These are phyloP conservation scores for Pseudocercospora musae DNA, from an alignment of 2,329 filamentous ascomycete species.

Conservation along the genomic window DNA sequence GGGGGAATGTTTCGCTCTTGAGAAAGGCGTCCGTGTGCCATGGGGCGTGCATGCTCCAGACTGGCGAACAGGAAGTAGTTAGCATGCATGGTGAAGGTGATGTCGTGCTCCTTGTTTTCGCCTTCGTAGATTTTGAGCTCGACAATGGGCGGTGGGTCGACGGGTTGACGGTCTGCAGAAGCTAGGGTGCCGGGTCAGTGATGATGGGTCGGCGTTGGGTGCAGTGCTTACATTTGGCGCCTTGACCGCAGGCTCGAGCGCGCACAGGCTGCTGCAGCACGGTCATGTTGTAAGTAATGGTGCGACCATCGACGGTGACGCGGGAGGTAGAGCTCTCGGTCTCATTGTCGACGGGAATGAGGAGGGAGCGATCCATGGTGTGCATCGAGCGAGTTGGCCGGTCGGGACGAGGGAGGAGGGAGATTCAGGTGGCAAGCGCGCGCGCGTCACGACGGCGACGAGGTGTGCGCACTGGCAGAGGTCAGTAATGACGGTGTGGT, in stretches of 20 bases:
- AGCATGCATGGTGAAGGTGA: slow-evolving; percentile 88
- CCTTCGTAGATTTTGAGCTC: slow-evolving; percentile 84
- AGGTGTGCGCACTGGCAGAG: not conserved
- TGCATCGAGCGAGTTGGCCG: slow-evolving; percentile 25
- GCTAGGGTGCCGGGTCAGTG: slow-evolving; percentile 47
- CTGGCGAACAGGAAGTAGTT: slow-evolving; percentile 98
- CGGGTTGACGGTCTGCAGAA: slow-evolving; percentile 82
- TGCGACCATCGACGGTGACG: slow-evolving; percentile 70
- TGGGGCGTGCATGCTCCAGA: slow-evolving; percentile 77
- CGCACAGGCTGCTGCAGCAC: slow-evolving; percentile 94
- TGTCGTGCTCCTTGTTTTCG: slow-evolving; percentile 47
- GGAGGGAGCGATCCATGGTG: slow-evolving; percentile 15
- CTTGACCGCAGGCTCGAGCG: slow-evolving; percentile 90
- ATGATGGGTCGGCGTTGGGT: not conserved
- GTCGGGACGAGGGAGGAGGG: not conserved
- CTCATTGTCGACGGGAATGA: slow-evolving; percentile 56
- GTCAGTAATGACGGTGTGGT: slow-evolving; percentile 4
- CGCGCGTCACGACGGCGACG: not conserved
- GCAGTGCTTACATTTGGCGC: slow-evolving; percentile 75
- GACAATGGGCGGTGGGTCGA: slow-evolving; percentile 91
- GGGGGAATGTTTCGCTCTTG: slow-evolving; percentile 67
- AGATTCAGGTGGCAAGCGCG: not conserved
- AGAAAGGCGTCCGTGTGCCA: slow-evolving; percentile 75
- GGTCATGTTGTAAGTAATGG: slow-evolving; percentile 74
- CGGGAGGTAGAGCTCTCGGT: slow-evolving; percentile 53